Evolutionary conservation across 1,284 basidiomycete species (phyloP), one percentile per base, ranked within the genome.

Genomic region (Rhodotorula sp.): DNA sequence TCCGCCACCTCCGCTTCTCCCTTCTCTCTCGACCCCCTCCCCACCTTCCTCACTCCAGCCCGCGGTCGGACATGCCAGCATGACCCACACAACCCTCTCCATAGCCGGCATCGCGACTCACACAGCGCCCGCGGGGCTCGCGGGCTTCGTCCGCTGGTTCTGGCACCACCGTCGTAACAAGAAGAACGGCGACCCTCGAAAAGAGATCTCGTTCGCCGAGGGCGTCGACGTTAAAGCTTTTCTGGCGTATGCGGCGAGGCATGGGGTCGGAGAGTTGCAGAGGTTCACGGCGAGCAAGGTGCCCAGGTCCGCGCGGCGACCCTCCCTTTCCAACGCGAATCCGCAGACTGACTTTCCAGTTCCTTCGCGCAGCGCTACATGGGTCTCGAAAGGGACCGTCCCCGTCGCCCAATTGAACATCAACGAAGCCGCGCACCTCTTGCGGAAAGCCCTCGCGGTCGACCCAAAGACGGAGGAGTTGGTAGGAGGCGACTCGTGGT

Each of bases 181-280:
- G 46, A 70, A 72, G 47, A 32, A 56, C 1, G 66, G 68, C n/a
- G 54, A 69, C 24, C 76, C 76, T 5, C n/a, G 56, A 9, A 64
- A 68, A 11, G 70, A 77, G 49, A 49, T 77, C 46, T 59, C 61
- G 24, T 77, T 76, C 44, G 72, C 72, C 44, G 76, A 76, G 63
- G 76, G 73, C 4, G 61, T 77, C 46, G 67, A 67, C 36, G 69
- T 77, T 32, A 46, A 64, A 6, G 62, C 68, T 20, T 77, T 77
- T 62, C 58, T 77, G 7, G 60, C 65, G 17, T 74, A 72, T 32
- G 71, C 76, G 4, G 66, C 73, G 7, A 74, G 55, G 8, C 69
- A 71, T 34, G 59, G 71, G 1, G 78, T 83, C 15, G 81, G 81
- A 62, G 81, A 82, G 59, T 77, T 82, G 24, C 82, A 83, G 70